Evolutionary conservation across 169 alveolate species (phyloP).

Genomic region (Babesia divergens): DNA sequence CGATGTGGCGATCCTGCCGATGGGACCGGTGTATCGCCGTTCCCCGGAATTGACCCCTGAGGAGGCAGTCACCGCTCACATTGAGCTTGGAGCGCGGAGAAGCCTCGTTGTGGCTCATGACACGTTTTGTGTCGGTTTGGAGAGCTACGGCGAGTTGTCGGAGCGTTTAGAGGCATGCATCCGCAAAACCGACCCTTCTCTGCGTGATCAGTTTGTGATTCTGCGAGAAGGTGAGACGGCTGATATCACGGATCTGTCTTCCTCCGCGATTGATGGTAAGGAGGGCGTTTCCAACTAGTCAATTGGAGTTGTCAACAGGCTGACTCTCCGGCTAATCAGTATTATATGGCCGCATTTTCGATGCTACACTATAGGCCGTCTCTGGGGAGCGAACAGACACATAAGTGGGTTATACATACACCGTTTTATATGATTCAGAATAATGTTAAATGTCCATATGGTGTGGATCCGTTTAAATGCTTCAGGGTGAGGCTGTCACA

Average conservation of each 20-base stretch:
- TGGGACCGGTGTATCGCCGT: constrained; percentile 34
- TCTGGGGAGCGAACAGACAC: too few species aligned
- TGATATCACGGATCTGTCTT: constrained; percentile 2
- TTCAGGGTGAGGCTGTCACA: too few species aligned
- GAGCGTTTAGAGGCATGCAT: constrained; percentile 3
- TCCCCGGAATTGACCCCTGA: constrained; percentile 39
- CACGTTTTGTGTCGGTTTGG: constrained; percentile 51
- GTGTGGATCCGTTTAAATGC: too few species aligned
- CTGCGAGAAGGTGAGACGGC: constrained; percentile 30
- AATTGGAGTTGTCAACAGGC: too few species aligned
- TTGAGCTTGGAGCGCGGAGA: constrained; percentile 15
- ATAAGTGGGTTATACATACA: too few species aligned
- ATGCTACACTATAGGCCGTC: too few species aligned
- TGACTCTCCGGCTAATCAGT: too few species aligned
- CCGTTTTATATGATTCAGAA: too few species aligned
- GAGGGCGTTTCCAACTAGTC: too few species aligned
- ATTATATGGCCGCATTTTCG: too few species aligned
- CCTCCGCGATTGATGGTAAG: too few species aligned
- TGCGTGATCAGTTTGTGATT: constrained; percentile 16
- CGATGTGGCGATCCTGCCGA: constrained; percentile 57
- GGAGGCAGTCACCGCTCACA: constrained; percentile 44
- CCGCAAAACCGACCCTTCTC: not conserved
- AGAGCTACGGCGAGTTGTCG: constrained; percentile 47
- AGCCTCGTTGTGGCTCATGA: constrained; percentile 43
- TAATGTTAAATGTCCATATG: too few species aligned